Evolutionary conservation across 345 rosid genomes (phyloP), one percentile per base, ranked within the genome.

Genomic region (Geranium brycei): DNA sequence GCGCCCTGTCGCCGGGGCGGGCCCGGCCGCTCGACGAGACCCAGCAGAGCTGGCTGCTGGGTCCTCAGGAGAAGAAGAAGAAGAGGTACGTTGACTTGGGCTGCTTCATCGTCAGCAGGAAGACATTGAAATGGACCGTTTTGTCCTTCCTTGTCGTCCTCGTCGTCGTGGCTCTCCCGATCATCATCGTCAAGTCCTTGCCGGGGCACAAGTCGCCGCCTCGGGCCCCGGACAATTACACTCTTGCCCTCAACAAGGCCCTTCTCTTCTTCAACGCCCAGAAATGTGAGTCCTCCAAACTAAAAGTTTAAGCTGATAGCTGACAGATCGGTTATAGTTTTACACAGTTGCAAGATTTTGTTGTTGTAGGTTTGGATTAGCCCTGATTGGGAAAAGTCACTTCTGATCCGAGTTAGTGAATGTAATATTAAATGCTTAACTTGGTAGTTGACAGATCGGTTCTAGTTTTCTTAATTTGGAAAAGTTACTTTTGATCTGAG

Each of bases 261-360:
- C 77, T 91, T 60, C 87, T 85, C 68, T 91, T 91, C 74, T 91
- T 91, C 76, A 86, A 91, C 59, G 96, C 96, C 57, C 97, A 91
- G 57, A 88, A 84, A 76, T 91, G 97, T 86, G 85, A 71, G 90
- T 80, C 51, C 6, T 23, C 1, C 1, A 23, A 23, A 23, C 28
- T 23, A 23, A 23, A 23, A 23, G 28, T 2, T 23, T 23, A 23
- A 23, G 28, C 28, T 23, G 28, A 23, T 23, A 23, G 28, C 28
- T 23, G 28, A 23, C 28, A 23, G 28, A 23, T 23, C 28, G 28
- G 28, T 23, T 2, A 23, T 23, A 23, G 28, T 0, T 23, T 23
- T 23, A 23, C 28, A 2, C 28, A 1, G 28, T 23, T 23, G 28
- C 28, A 23, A 23, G 28, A 23, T 2, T 23, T 23, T 2, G 28